Conservation (phyloP, 345 rosid genomes). For the Citrus inodora region DNA sequence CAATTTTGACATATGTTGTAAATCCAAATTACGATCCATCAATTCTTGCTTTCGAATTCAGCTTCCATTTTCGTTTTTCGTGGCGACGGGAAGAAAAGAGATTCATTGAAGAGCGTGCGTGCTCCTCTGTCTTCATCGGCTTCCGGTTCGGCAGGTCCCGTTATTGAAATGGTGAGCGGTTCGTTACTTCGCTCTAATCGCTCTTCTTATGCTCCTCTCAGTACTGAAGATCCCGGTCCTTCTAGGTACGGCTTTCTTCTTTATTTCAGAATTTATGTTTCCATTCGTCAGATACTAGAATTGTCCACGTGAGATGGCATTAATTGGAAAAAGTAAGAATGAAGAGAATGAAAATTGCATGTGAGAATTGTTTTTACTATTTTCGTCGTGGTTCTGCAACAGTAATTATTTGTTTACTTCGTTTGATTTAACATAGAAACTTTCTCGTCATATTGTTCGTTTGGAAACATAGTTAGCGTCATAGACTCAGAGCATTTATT, state of each 20-base stretch:
- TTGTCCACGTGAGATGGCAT: neutral
- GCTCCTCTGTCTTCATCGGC: conserved; percentile 43
- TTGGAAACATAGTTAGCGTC: neutral
- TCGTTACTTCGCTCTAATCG: conserved; percentile 48
- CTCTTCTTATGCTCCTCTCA: conserved; percentile 51
- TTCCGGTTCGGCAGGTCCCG: conserved; percentile 51
- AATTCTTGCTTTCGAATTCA: neutral
- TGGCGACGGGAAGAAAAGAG: conserved; percentile 69
- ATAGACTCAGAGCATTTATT: neutral
- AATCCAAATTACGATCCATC: neutral
- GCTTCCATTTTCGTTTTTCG: neutral
- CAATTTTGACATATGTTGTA: neutral
- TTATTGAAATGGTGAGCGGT: conserved; percentile 57
- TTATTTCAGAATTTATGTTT: neutral
- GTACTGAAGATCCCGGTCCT: conserved; percentile 51
- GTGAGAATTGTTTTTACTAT: neutral
- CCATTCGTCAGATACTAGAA: neutral
- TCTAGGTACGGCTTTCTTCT: conserved; percentile 23
- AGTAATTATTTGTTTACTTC: neutral
- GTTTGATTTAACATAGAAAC: neutral
- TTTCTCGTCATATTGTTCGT: neutral
- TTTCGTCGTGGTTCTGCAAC: neutral
- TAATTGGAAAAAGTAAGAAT: neutral
- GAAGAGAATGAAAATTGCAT: neutral
- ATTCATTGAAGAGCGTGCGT: conserved; percentile 62